Evolutionary conservation across 345 rosid genomes (phyloP), one percentile per base, ranked within the genome.

Genomic region (Brassica nigra): DNA sequence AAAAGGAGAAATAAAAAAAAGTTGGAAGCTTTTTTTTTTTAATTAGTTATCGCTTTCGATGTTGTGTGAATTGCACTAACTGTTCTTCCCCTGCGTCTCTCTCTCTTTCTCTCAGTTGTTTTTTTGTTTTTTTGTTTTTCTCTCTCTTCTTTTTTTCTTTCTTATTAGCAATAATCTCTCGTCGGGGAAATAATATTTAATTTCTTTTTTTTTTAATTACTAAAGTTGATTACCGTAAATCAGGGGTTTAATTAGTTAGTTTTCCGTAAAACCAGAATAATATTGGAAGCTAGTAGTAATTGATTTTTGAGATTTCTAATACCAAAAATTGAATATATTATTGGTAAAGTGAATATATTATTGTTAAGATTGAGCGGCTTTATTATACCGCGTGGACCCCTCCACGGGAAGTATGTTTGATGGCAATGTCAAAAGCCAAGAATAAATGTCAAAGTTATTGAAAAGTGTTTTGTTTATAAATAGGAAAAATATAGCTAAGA

Each of bases 381-480:
- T 75, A 80, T 74, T 62, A 69, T 74, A 28, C 62, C 76, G 83
- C 71, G 79, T 80, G 83, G 83, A 80, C 83, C 79, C 82, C 71
- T 0, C 76, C 71, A 80, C 75, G 78, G 70, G 79, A 74, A 80
- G 47, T 79, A 73, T 66, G 78, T 67, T 79, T 66, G 75, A 80
- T 71, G 64, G 62, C 71, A 66, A 76, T 68, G 71, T 76, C 85
- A 62, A 79, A 66, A 78, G 81, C 66, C 84, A 75, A 74, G 76
- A 80, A 80, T 80, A 68, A 74, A 80, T 80, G 75, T 80, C 79
- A 80, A 80, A 68, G 8, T 54, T 80, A 69, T 75, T 75, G 54
- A 47, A 47, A 3, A 3, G 12, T 47, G 54, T 47, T 47, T 47
- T 47, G 54, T 47, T 47, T 47, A 23, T 7, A 59, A 59, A 59